phyloP scores from a whole-genome alignment of 768 basidiomycete genomes.

The Boletellus sp. region DNA sequence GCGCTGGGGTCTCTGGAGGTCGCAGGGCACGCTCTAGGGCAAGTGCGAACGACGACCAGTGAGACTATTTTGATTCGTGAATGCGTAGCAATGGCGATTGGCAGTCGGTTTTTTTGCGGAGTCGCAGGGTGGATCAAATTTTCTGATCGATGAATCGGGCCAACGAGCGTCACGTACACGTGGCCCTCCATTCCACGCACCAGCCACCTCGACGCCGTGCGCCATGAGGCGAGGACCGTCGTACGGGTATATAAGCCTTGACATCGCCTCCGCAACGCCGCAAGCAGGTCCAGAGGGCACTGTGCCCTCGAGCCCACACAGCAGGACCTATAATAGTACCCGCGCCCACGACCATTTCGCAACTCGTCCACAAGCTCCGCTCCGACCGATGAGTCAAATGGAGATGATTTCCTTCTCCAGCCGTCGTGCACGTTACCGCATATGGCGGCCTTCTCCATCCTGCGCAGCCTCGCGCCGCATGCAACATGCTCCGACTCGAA shows the following conservation, averaged over 20 bases:
- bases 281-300: constrained; percentile 13
- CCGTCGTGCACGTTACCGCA: constrained; percentile 8
- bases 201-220: constrained; percentile 6
- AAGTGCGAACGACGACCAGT: constrained; percentile 19
- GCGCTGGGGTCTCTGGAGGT: constrained; percentile 37
- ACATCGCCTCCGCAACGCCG: constrained; percentile 20
- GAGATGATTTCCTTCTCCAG: constrained; percentile 16
- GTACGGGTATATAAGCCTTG: constrained; percentile 10
- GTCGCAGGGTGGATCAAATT: constrained; percentile 12
- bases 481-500: constrained; percentile 28
- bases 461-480: constrained; percentile 25
- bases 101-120: background rate
- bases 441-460: constrained; percentile 4
- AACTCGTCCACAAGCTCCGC: constrained; percentile 18
- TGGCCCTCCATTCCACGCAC: constrained; percentile 9
- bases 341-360: constrained; percentile 2
- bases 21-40: constrained; percentile 1
- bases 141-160: constrained; percentile 14
- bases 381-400: constrained; percentile 10
- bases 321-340: background rate
- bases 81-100: constrained; percentile 25
- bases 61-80: constrained; percentile 12
- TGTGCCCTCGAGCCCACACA: constrained; percentile 14
- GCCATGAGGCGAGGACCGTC: constrained; percentile 10
- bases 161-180: constrained; percentile 21